phyloP scores from a whole-genome alignment of 1,284 basidiomycete genomes.

The Papiliotrema fonsecae region DNA sequence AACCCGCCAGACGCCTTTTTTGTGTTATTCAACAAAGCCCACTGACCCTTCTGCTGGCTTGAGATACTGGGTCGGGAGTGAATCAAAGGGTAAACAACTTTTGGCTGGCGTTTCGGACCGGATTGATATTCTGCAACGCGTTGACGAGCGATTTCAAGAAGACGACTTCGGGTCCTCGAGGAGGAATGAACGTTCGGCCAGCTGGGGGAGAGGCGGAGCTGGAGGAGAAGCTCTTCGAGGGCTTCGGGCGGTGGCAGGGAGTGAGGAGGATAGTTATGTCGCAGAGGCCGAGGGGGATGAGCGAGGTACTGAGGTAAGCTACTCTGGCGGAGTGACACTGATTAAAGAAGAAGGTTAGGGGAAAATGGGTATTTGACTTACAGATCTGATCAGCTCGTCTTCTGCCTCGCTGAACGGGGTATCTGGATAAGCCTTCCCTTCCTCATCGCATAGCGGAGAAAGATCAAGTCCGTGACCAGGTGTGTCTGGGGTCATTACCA shows the following conservation, averaged over 20 bases:
- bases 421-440: background rate
- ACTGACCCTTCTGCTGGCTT: no score
- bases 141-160: slow-evolving; percentile 34
- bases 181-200: slow-evolving; percentile 26
- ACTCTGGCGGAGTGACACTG: background rate
- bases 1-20: slow-evolving; percentile 17
- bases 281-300: slow-evolving; percentile 26
- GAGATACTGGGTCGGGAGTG: no score
- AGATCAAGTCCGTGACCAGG: no score
- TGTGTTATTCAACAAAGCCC: no score
- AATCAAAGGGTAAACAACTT: no score
- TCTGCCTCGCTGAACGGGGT: slow-evolving; percentile 37
- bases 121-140: slow-evolving; percentile 24
- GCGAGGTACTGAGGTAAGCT: slow-evolving; percentile 27
- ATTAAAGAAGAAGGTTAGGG: no score
- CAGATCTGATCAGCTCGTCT: slow-evolving; percentile 33
- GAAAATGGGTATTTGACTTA: slow-evolving; percentile 24
- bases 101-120: slow-evolving; percentile 20
- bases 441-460: no score
- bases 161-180: slow-evolving; percentile 25
- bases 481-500: slow-evolving; percentile 38
- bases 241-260: slow-evolving; percentile 35
- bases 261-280: slow-evolving; percentile 31
- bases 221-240: slow-evolving; percentile 33
- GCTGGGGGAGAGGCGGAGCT: slow-evolving; percentile 12